Base-by-base conservation (phyloP, 2,329 filamentous ascomycete genomes). In the Microdochium paspali region DNA sequence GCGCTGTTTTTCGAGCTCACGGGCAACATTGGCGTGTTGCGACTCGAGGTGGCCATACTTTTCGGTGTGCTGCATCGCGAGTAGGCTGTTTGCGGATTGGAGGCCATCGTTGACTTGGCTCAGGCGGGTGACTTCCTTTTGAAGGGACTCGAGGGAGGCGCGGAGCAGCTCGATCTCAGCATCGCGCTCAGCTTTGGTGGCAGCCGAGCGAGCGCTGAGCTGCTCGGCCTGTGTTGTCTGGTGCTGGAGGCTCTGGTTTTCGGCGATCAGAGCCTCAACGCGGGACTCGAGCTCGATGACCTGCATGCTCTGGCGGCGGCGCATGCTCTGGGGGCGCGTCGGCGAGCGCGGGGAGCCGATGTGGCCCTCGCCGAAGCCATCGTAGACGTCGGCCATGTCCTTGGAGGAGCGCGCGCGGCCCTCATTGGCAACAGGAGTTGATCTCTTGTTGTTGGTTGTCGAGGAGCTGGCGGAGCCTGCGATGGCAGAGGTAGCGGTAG, bases 271-370 rank as follows among this genome's bases (percentile, higher is more conserved):
- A 65, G 91, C 85, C 57, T 96, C 89, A 58, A 98, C 78, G 59
- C 79, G 82, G 50, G 80, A 76, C 72, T 97, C 90, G 61, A 98
- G 82, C 59, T 98, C 91, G 51, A 97, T 82, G 47, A 91, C 82
- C 70, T 97, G 91, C 84, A 97, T 91, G 76, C 91, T 97, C 69
- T 95, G 93, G 62, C 91, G 87, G 63, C 91, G 90, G 58, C 91
- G 90, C 79, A 98, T 87, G 73, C 90, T 96, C 62, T 90, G 89
- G 58, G 93, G 90, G 67, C 91, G 84, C 57, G 89, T 95, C 47
- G 93, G 93, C 60, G 93, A 97, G 60, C 86, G 83, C 61, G 91
- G 90, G 64, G 90, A 95, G 63, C 84, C 84, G 63, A 86, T 79
- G 62, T 79, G 87, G 68, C 87, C 88, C 71, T 95, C 89, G 70